Evolutionary conservation across 2,329 filamentous ascomycete species (phyloP), one percentile per base, ranked within the genome.

Genomic region (Cytospora chrysosperma): DNA sequence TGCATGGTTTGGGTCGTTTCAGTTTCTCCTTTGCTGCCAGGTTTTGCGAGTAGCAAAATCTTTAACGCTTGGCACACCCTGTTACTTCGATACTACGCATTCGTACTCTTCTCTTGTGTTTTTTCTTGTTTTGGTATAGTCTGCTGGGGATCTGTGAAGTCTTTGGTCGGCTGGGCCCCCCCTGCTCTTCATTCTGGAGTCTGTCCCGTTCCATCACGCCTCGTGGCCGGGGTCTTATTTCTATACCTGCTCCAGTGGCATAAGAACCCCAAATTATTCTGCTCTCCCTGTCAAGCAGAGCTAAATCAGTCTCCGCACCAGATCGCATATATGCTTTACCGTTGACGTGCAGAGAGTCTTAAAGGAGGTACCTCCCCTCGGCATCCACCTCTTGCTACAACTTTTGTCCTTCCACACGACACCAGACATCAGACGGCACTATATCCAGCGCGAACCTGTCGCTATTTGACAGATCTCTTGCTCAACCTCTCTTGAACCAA

Each of bases 241-340:
- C 79, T 81, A 82, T 80, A 82, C 81, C 77, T 75, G 77, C 79
- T 74, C 79, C 75, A 74, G 72, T 74, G 78, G 80, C 81, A 83
- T 84, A 83, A 84, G 79, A 83, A 82, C 78, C 75, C 77, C 81
- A 81, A 83, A 82, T 84, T 84, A 83, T 83, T 78, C 80, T 79
- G 77, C 78, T 76, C 77, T 79, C 78, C 77, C 77, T 74, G 75
- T 77, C 77, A 75, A 77, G 72, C 77, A 78, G 77, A 78, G 75
- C 75, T 76, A 73, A 75, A 73, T 72, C 72, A 70, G 73, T 74
- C 75, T 75, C 75, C 75, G 74, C 75, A 75, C 72, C 75, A 75
- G 79, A 77, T 80, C 75, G 73, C 74, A 75, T 75, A 73, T 74
- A 73, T 79, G 79, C 78, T 80, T 81, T 76, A 76, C 74, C 73